Evolutionary conservation across 2,329 filamentous ascomycete species (phyloP), one percentile per base, ranked within the genome.

Genomic region (Fusarium decemcellulare): DNA sequence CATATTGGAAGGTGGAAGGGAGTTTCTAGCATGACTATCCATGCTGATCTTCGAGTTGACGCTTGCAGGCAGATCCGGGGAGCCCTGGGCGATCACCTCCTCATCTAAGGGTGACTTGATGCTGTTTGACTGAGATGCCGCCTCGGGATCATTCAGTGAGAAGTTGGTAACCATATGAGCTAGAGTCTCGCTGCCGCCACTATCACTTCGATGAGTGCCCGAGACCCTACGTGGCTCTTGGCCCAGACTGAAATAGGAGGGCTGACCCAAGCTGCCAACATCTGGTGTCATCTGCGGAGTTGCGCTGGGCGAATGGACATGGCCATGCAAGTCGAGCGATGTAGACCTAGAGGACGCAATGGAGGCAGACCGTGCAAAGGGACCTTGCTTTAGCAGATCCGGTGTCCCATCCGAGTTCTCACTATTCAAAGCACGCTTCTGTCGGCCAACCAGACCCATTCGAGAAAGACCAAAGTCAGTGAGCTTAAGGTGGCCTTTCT

Each of bases 391-490:
- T 44, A 98, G 87, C 12, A 99, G 84, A 81, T 99, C 97, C 1
- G 96, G 96, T 1, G 91, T 94, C n/a, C 92, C 90, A 69, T 99
- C 95, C 34, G 90, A 90, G 30, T 90, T 85, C 77, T 87, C 88
- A 82, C 87, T 91, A 76, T 92, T 96, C 50, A 98, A 85, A 23
- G 95, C 94, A 74, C 96, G 91, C 83, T 99, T 98, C 81, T 99
- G 96, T 74, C 96, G 93, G 63, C 96, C 96, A 65, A 99, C 93
- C 68, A 99, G 85, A 77, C 96, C 97, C 95, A 99, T 98, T 30
- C 96, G 91, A 12, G 96, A 99, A 29, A 99, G 85, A 65, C 96
- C 96, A 82, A 99, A 99, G 79, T 99, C 96, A 1, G 97, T 99
- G 74, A 99, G 85, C 81, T 99, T 99, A 61, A 99, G 83, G 81